Base-by-base conservation (phyloP, 768 basidiomycete genomes). In the Krasilnikovozyma curviuscula region DNA sequence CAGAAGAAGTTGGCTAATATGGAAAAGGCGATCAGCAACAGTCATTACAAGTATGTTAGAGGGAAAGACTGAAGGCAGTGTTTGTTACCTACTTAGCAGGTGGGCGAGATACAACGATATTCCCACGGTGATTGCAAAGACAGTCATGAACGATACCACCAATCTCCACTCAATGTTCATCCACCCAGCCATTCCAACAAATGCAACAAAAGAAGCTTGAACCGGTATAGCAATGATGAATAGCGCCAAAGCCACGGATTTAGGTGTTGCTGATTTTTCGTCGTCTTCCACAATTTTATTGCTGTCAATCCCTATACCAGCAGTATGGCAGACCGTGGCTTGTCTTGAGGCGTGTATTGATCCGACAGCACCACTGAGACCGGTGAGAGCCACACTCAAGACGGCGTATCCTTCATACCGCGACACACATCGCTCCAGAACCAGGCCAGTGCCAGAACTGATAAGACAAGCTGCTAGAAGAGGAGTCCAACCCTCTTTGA, bases 261-360 rank as follows among this genome's bases (percentile, higher is more conserved):
- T 53, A 0, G 66, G 7, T 69, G 67, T 31, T 69, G 74, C n/a
- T 46, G 65, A 1, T 45, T n/a, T n/a, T 53, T 41, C 25, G 32
- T 41, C 27, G 21, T 32, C 27, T 14, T 14, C 19, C 14, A 27
- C 19, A 31, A 40, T 21, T 49, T 44, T 14, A 28, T 28, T 30
- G 13, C 42, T 18, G 31, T 18, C 14, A 31, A 34, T n/a, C 29
- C 34, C 31, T 18, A 29, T 32, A 5, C 43, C 12, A 44, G 43
- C 12, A 12, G 29, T 44, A 53, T 98, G 93, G 19, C 95, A 69
- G 0, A 79, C 70, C 0, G 93, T 97, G 1, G 88, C 91, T 5
- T 93, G 69, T 7, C 93, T 74, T 2, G 89, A 93, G 31, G 88
- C 78, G 54, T 83, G 78, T 57, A 97, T 85, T 13, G 84, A 78